A percentile compares a stretch with the other conserved stretches of the same genome.
phyloP scores from a whole-genome alignment of 768 basidiomycete species.

The Tubosaeta sp. region DNA sequence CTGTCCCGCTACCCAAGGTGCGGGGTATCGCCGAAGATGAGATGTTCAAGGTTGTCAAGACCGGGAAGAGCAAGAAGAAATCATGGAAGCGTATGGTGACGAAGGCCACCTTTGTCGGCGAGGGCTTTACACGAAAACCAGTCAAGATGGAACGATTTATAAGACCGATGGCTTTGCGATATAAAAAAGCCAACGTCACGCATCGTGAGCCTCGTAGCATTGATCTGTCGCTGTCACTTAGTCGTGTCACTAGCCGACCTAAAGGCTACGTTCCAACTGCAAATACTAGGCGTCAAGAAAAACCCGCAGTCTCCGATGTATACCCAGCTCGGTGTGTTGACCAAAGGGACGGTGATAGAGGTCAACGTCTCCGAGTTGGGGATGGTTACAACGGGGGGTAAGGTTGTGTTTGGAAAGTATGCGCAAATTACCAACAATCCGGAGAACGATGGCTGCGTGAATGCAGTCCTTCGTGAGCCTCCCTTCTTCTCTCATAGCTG shows the following conservation, averaged over 20 bases:
- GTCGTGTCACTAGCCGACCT: constrained; percentile 64
- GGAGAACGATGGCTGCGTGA: constrained; percentile 95
- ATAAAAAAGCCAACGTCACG: constrained; percentile 98
- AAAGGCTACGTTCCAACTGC: constrained; percentile 98
- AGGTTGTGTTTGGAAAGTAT: constrained; percentile 90
- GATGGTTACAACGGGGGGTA: constrained; percentile 95
- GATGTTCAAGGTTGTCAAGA: constrained; percentile 99
- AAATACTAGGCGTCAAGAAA: constrained; percentile 97
- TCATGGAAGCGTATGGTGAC: constrained; percentile 99
- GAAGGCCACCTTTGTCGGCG: constrained; percentile 98
- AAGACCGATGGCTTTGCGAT: constrained; percentile 93
- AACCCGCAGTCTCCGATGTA: constrained; percentile 99
- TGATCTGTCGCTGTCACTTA: neutral
- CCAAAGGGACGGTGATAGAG: constrained; percentile 97
- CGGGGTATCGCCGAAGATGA: constrained; percentile 98
- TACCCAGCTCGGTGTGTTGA: constrained; percentile 93
- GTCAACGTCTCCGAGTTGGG: constrained; percentile 99
- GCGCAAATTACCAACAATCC: constrained; percentile 93
- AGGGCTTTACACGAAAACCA: constrained; percentile 96
- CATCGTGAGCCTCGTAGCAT: constrained; percentile 63
- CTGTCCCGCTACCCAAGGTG: constrained; percentile 95
- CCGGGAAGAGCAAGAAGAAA: constrained; percentile 94
- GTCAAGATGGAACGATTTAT: constrained; percentile 99
- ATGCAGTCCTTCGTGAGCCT: constrained; percentile 82
- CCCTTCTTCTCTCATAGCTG: neutral